Percentiles rank a stretch among this genome's conserved stretches.
Conservation (phyloP, 2,329 filamentous ascomycete genomes). For the Didymella segeticola region DNA sequence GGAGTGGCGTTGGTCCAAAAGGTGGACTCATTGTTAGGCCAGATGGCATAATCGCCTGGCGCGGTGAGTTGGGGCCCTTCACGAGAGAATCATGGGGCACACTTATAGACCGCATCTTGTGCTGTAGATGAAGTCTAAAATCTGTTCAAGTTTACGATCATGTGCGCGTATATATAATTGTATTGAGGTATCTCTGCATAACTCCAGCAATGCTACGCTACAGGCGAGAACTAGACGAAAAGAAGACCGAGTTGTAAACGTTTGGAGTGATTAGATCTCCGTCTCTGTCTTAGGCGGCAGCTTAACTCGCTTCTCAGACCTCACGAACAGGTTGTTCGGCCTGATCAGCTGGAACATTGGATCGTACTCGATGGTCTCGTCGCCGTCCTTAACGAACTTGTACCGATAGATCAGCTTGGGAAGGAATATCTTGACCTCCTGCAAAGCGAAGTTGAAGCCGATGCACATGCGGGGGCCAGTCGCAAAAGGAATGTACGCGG, state of each 20-base stretch:
- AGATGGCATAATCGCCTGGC: background rate
- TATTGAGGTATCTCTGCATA: constrained; percentile 15
- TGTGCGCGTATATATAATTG: background rate
- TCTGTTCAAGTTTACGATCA: too few relatives aligned
- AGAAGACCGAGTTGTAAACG: background rate
- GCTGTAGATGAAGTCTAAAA: background rate
- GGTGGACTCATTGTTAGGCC: too few relatives aligned
- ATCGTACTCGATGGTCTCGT: constrained; percentile 63
- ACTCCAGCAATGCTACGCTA: constrained; percentile 17
- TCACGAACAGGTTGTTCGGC: constrained; percentile 62
- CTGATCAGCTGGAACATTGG: constrained; percentile 66
- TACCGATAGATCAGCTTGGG: constrained; percentile 66
- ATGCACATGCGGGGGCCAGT: constrained; percentile 65
- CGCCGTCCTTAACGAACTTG: constrained; percentile 59
- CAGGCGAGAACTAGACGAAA: background rate
- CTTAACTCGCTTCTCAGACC: constrained; percentile 57
- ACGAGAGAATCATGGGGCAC: background rate
- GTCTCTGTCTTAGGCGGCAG: constrained; percentile 51
- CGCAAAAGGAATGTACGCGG: constrained; percentile 66
- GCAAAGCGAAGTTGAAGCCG: constrained; percentile 69
- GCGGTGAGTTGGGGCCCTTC: background rate
- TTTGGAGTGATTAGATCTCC: background rate
- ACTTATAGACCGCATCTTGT: background rate
- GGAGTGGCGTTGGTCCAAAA: too few relatives aligned
- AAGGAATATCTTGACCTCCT: constrained; percentile 66